Base-by-base conservation (phyloP, 2,329 filamentous ascomycete species). In the Seiridium unicorne region DNA sequence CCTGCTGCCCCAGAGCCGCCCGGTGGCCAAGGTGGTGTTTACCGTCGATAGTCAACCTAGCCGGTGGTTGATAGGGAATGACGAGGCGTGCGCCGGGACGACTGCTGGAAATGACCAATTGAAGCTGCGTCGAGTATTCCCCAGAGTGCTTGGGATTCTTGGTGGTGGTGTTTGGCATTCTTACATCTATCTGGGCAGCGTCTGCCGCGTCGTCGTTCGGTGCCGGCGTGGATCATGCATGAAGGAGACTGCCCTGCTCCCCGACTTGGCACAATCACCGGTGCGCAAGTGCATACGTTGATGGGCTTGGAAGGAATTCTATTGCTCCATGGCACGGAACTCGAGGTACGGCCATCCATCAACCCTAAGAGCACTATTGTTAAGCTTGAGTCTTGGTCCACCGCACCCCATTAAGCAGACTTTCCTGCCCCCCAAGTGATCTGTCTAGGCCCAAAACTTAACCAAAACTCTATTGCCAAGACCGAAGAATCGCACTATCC, bases 391-490 rank as follows among this genome's bases (percentile, higher is more conserved):
- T 42, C 38, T 42, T 42, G 38, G 38, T 42, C 38, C 38, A 42
- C 38, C 38, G 38, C 13, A 42, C 38, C 13, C 38, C 38, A 42
- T 42, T 13, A 42, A 2, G 38, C 38, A 42, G 38, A 42, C 38
- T 42, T 13, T 13, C 7, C 7, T 13, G 7, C 38, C 38, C 13
- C 13, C 13, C 7, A 13, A 13, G 38, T 1, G 38, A 7, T 42
- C 13, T 42, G 38, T 42, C 38, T 42, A 42, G 34, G 49, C 32
- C 34, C 49, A 10, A 32, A 53, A 53, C 49, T 35, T 53, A 36
- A 53, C 49, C 31, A 53, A 35, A 53, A 53, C 49, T 53, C 49
- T 53, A 53, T 35, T 49, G 49, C 49, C 49, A 53, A 53, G 49
- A 53, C 49, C 49, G n/a, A 36, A 35, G 9, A 53, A 13, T 53